Evolutionary conservation across 495 filamentous ascomycete species (phyloP), one percentile per base, ranked within the genome.

Genomic region (Hypoxylon fragiforme): DNA sequence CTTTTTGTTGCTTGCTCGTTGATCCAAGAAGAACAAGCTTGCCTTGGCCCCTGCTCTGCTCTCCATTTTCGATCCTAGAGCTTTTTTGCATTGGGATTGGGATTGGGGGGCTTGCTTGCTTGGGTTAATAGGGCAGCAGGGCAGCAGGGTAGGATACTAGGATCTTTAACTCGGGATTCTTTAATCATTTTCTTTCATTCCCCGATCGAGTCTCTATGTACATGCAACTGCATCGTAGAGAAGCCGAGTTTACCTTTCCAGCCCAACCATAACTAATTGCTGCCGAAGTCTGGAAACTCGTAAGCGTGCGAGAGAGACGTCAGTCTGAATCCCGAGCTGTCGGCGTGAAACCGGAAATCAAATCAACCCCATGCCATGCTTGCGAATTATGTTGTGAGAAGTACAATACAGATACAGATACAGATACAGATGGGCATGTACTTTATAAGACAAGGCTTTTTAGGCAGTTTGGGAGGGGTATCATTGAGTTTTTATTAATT

Each of bases 401-500:
- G 30, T 20, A 34, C 14, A 44, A 35, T n/a, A 12, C 3, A 35
- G 31, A 12, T 35, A 35, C 31, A 12, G 3, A 35, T 3, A 13
- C n/a, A 7, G 31, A 9, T 24, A 46, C 7, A 26, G 45, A 12
- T 14, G 37, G 37, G 26, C n/a, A n/a, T n/a, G n/a, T n/a, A n/a
- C n/a, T 35, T 37, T 16, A 36, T 16, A 28, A 34, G 31, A 13
- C 15, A 34, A 24, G 37, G 45, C 32, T 26, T 62, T 56, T 56
- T 56, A 61, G 51, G 57, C 51, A 61, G 42, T 61, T 60, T 54
- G 30, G 31, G 50, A 51, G 38, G 56, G 48, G 44, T 28, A 13
- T 44, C 21, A 54, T 60, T 45, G 56, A 54, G 49, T 55, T 53
- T 60, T n/a, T n/a, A n/a, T n/a, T n/a, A n/a, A n/a, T n/a, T n/a